phyloP scores from a whole-genome alignment of 805 yeast species.

The Starmera quercuum region DNA sequence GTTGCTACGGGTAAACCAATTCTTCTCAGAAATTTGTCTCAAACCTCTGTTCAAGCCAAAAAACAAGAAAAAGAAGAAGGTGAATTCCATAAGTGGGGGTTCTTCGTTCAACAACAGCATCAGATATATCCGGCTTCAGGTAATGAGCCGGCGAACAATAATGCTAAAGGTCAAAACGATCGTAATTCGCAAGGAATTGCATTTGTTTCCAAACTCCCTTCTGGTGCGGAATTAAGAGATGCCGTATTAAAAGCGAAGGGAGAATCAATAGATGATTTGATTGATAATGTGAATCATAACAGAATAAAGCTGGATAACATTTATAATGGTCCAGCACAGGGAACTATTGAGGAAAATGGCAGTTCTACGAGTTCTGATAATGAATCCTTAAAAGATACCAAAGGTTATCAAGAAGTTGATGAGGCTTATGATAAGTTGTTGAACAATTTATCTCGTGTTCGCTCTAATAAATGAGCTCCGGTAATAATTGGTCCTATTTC shows the following conservation, averaged over 20 bases:
- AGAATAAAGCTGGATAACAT: conserved; percentile 43
- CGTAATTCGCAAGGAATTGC: neutral
- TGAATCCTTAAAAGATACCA: conserved; percentile 2
- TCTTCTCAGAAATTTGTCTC: conserved; percentile 54
- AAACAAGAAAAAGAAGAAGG: conserved; percentile 89
- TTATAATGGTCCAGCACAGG: conserved; percentile 24
- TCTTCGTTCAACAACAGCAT: conserved; percentile 60
- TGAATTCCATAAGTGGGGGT: conserved; percentile 81
- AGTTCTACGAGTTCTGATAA: neutral
- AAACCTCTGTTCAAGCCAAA: conserved; percentile 59
- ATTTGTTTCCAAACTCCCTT: conserved; percentile 29
- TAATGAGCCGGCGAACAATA: conserved; percentile 3
- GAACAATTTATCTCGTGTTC: conserved; percentile 58
- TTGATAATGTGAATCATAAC: conserved; percentile 54
- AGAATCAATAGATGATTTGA: conserved; percentile 59
- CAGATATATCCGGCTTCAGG: conserved; percentile 23
- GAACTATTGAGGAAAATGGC: conserved; percentile 9
- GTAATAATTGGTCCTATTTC: neutral
- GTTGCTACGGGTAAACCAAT: conserved; percentile 67
- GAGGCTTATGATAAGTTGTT: conserved; percentile 67
- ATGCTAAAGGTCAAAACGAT: neutral
- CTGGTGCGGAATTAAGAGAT: conserved; percentile 40
- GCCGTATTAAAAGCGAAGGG: conserved; percentile 70
- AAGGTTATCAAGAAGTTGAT: conserved; percentile 39
- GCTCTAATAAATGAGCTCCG: conserved; percentile 35